Percentiles rank a stretch among this genome's conserved stretches.
Evolutionary conservation across 2,329 filamentous ascomycete genomes (phyloP).

Genomic region (Neonectria ditissima): DNA sequence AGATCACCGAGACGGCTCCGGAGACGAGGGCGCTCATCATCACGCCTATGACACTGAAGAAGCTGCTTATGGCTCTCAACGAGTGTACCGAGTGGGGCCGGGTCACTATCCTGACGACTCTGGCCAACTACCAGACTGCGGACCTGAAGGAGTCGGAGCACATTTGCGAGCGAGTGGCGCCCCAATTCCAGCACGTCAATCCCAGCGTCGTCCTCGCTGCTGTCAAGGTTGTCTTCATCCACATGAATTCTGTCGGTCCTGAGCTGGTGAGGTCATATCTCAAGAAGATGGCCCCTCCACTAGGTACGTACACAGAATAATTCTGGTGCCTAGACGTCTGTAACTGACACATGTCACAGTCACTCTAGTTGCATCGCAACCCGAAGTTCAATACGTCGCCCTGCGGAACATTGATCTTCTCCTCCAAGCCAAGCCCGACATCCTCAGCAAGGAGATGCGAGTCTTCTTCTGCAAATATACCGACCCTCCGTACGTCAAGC

Average conservation of each 20-base stretch:
- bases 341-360: slow-evolving; percentile 64
- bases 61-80: slow-evolving; percentile 94
- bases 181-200: slow-evolving; percentile 98
- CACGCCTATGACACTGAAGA: slow-evolving; percentile 86
- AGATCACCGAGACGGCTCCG: slow-evolving; percentile 90
- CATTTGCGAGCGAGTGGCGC: slow-evolving; percentile 95
- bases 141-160: slow-evolving; percentile 97
- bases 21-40: slow-evolving; percentile 90
- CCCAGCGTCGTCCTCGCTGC: slow-evolving; percentile 97
- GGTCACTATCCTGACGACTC: slow-evolving; percentile 89
- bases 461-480: slow-evolving; percentile 99
- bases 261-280: slow-evolving; percentile 87
- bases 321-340: neutral
- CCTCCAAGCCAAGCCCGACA: slow-evolving; percentile 94
- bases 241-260: slow-evolving; percentile 86
- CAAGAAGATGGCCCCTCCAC: slow-evolving; percentile 98
- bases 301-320: slow-evolving; percentile 69
- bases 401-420: slow-evolving; percentile 95
- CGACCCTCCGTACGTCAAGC: slow-evolving; percentile 95
- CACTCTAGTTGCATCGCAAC: slow-evolving; percentile 92
- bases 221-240: slow-evolving; percentile 96
- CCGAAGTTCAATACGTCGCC: slow-evolving; percentile 98
- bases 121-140: slow-evolving; percentile 87
- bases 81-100: slow-evolving; percentile 99
- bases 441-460: slow-evolving; percentile 94